Evolutionary conservation across 305 asterid genomes (phyloP).

Genomic region (Fraxinus ornus): DNA sequence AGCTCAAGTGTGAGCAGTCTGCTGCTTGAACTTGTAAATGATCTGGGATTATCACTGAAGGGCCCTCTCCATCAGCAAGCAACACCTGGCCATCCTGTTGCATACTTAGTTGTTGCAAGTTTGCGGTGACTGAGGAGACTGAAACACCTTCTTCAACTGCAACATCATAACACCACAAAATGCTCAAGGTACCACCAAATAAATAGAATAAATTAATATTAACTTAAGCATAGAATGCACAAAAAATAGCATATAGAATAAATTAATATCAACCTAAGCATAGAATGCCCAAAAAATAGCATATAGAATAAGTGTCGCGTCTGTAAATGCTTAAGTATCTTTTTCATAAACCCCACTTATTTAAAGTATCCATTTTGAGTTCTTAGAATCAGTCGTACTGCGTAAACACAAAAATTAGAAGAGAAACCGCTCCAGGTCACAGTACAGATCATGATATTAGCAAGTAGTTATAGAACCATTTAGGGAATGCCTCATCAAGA

Average conservation of each 20-base stretch:
- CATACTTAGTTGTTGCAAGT: conserved; percentile 66
- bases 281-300: not conserved
- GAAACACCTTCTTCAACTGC: conserved; percentile 62
- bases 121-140: conserved; percentile 56
- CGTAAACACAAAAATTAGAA: not conserved
- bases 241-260: not conserved
- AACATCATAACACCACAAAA: conserved; percentile 26
- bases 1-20: conserved; percentile 84
- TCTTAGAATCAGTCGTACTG: not conserved
- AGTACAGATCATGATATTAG: not conserved
- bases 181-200: conserved; percentile 2
- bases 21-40: conserved; percentile 78
- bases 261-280: conserved; percentile 8
- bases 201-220: not conserved
- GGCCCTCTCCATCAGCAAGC: conserved; percentile 50
- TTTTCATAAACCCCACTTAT: not conserved
- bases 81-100: conserved; percentile 48
- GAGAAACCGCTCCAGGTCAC: not conserved
- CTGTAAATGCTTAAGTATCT: not conserved
- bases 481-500: not conserved
- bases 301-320: not conserved
- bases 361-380: not conserved
- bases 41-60: conserved; percentile 80
- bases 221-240: conserved; percentile 2
- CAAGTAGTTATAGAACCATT: not conserved